Conservation (phyloP, 2,329 filamentous ascomycete genomes). For the Xylaria sp. region DNA sequence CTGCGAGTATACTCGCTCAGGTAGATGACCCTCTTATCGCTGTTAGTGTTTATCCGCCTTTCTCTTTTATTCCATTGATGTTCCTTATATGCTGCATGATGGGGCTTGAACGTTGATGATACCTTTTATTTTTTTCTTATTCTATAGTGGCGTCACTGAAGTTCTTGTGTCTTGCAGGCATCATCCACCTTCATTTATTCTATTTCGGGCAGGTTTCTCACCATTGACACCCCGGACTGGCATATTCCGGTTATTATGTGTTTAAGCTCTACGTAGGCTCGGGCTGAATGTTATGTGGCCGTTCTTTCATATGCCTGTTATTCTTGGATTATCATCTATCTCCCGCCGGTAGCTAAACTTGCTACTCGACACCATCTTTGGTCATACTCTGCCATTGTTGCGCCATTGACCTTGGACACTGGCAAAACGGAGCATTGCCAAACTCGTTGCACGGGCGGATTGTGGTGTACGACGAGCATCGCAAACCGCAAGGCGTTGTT, state of each 20-base stretch:
- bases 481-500: slow-evolving; percentile 2
- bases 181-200: slow-evolving; percentile 9
- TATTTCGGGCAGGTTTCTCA: slow-evolving; percentile 11
- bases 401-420: neutral
- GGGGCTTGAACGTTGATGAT: slow-evolving; percentile 15
- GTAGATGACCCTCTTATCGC: slow-evolving; percentile 18
- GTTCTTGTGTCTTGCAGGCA: slow-evolving; percentile 19
- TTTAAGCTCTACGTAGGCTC: slow-evolving; percentile 18
- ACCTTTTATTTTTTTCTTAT: slow-evolving; percentile 5
- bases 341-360: neutral
- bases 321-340: neutral
- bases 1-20: slow-evolving; percentile 22
- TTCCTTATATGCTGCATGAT: slow-evolving; percentile 13
- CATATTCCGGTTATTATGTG: neutral
- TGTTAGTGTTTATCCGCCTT: neutral
- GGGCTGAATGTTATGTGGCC: slow-evolving; percentile 3
- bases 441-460: neutral
- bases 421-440: slow-evolving; percentile 5
- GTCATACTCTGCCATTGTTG: neutral
- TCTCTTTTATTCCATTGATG: slow-evolving; percentile 7
- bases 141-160: slow-evolving; percentile 19
- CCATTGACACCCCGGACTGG: neutral
- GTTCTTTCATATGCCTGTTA: slow-evolving; percentile 1
- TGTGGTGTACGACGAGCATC: slow-evolving; percentile 1
- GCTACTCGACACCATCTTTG: neutral